Percentiles rank a stretch among this genome's conserved stretches.
Conservation (phyloP, 73 alveolate genomes). For the Diophrys appendiculata region DNA sequence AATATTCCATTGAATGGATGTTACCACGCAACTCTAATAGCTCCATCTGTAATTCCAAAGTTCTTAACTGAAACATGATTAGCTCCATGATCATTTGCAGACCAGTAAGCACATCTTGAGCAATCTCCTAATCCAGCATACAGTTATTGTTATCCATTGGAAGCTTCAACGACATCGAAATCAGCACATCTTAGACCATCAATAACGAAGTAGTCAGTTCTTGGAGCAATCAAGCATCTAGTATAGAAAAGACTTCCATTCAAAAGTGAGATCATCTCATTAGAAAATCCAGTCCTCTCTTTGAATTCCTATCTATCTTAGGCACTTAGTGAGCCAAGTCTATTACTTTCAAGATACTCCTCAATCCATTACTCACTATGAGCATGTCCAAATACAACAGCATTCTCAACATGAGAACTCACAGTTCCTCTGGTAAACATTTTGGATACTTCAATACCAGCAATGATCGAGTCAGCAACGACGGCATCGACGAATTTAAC, state of each 20-base stretch:
- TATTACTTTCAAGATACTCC: too few relatives aligned
- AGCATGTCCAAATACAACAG: constrained; percentile 57
- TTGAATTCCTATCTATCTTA: constrained; percentile 45
- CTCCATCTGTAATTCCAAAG: constrained; percentile 2
- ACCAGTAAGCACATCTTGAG: constrained; percentile 6
- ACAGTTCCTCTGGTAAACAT: not conserved
- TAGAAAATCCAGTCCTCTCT: not conserved
- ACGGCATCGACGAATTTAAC: constrained; percentile 37
- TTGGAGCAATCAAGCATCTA: constrained; percentile 58
- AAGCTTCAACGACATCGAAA: constrained; percentile 32
- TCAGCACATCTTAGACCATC: constrained; percentile 37
- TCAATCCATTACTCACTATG: too few relatives aligned
- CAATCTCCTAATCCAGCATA: constrained; percentile 11
- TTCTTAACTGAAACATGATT: constrained; percentile 2
- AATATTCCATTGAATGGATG: not conserved
- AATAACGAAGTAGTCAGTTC: constrained; percentile 62
- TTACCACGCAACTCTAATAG: not conserved
- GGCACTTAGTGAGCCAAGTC: constrained; percentile 9
- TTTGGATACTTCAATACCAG: constrained; percentile 32
- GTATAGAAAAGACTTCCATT: not conserved
- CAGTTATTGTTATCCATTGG: not conserved
- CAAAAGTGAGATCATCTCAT: not conserved
- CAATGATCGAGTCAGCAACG: constrained; percentile 47
- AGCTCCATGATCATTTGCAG: constrained; percentile 16
- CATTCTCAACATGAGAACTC: constrained; percentile 19